These are phyloP conservation scores for Ophiorrhiza pumila DNA, from an alignment of 257 asterid species.

Conservation along the genomic window DNA sequence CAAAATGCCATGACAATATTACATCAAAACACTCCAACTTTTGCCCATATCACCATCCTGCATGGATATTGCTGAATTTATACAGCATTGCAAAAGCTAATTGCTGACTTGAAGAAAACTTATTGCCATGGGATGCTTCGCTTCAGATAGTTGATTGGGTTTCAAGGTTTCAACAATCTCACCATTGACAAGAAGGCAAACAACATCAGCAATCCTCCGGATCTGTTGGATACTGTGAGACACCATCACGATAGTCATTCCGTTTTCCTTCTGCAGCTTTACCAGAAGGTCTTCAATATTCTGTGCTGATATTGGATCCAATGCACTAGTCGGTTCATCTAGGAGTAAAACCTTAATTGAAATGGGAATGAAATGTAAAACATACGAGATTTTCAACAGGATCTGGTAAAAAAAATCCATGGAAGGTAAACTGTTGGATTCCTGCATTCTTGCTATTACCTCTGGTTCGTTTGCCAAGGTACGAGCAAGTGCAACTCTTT, in stretches of 20 bases:
- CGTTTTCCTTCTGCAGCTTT: slow-evolving; percentile 52
- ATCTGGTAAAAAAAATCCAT: neutral
- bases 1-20: neutral
- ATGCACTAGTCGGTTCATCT: slow-evolving; percentile 77
- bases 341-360: slow-evolving; percentile 51
- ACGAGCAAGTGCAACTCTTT: slow-evolving; percentile 83
- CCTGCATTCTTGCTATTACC: slow-evolving; percentile 24
- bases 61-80: neutral
- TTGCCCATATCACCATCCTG: neutral
- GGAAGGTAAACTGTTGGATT: neutral
- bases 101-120: slow-evolving; percentile 66
- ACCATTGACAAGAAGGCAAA: slow-evolving; percentile 62
- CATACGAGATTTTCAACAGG: neutral
- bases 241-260: slow-evolving; percentile 52
- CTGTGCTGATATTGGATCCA: slow-evolving; percentile 77
- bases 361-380: neutral
- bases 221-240: slow-evolving; percentile 76
- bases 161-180: slow-evolving; percentile 63
- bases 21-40: neutral
- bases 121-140: slow-evolving; percentile 72
- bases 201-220: slow-evolving; percentile 63
- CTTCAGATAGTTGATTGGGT: slow-evolving; percentile 56
- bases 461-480: slow-evolving; percentile 76
- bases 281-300: slow-evolving; percentile 63
- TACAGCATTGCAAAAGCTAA: slow-evolving; percentile 20